Conservation (phyloP, 768 basidiomycete genomes). For the Lyophyllum shimeji region DNA sequence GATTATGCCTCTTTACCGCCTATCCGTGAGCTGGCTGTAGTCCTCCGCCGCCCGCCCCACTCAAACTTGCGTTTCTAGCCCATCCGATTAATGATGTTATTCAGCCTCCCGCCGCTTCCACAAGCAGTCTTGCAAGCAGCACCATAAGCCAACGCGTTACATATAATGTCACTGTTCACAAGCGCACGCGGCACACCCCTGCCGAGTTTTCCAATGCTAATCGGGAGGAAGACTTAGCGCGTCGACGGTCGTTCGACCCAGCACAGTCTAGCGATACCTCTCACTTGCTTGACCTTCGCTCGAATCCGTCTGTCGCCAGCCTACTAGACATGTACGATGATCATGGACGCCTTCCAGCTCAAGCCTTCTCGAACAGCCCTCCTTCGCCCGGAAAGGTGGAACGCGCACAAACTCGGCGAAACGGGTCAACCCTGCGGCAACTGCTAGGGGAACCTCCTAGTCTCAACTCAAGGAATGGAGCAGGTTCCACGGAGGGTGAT, state of each 20-base stretch:
- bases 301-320: slow-evolving; percentile 78
- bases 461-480: slow-evolving; percentile 25
- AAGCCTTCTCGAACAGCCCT: slow-evolving; percentile 65
- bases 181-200: slow-evolving; percentile 56
- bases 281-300: slow-evolving; percentile 59
- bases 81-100: slow-evolving; percentile 67
- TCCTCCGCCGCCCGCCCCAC: neutral
- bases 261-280: slow-evolving; percentile 42
- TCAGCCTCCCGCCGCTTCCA: slow-evolving; percentile 48
- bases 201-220: slow-evolving; percentile 70
- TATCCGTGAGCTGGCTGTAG: slow-evolving; percentile 58
- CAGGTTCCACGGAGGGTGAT: slow-evolving; percentile 59
- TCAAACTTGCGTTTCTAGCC: slow-evolving; percentile 33
- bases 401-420: slow-evolving; percentile 55
- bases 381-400: slow-evolving; percentile 39
- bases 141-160: slow-evolving; percentile 53
- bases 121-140: slow-evolving; percentile 52
- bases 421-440: slow-evolving; percentile 73
- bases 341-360: slow-evolving; percentile 58
- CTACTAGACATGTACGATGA: slow-evolving; percentile 74
- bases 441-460: slow-evolving; percentile 58
- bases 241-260: slow-evolving; percentile 25
- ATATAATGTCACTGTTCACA: slow-evolving; percentile 72
- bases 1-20: slow-evolving; percentile 63
- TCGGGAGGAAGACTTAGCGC: slow-evolving; percentile 32